Evolutionary conservation across 352 stramenopile genomes (phyloP).

Genomic region (Globisporangium polare): DNA sequence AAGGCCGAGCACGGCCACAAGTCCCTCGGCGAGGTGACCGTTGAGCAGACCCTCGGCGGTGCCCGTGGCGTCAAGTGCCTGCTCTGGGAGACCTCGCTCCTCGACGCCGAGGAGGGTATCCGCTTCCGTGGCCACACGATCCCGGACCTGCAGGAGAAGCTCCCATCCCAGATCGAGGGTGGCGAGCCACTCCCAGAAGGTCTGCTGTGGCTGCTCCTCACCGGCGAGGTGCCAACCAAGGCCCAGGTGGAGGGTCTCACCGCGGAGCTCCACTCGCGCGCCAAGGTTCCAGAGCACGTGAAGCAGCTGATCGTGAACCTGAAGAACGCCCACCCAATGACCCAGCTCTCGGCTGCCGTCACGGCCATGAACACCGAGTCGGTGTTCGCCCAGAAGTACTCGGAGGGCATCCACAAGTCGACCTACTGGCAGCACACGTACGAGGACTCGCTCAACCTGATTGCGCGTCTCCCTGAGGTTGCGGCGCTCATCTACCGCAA

Average conservation of each 20-base stretch:
- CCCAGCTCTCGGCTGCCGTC: slow-evolving; percentile 95
- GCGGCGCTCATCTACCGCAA: slow-evolving; percentile 98
- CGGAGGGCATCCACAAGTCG: slow-evolving; percentile 96
- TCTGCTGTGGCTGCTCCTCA: slow-evolving; percentile 97
- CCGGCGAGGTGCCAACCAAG: slow-evolving; percentile 96
- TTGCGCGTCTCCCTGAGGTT: slow-evolving; percentile 96
- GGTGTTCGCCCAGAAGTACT: slow-evolving; percentile 96
- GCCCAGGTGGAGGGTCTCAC: slow-evolving; percentile 95
- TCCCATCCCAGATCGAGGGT: slow-evolving; percentile 90
- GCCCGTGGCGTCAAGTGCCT: slow-evolving; percentile 98
- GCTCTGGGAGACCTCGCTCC: slow-evolving; percentile 97
- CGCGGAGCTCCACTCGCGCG: slow-evolving; percentile 93
- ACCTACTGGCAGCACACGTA: slow-evolving; percentile 97
- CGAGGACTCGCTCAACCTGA: slow-evolving; percentile 98
- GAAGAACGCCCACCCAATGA: slow-evolving; percentile 99
- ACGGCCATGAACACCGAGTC: slow-evolving; percentile 94
- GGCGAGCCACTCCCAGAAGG: slow-evolving; percentile 97
- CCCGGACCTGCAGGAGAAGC: slow-evolving; percentile 95
- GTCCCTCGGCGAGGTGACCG: slow-evolving; percentile 91
- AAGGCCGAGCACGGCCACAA: slow-evolving; percentile 93
- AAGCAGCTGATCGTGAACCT: slow-evolving; percentile 94
- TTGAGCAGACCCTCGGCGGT: slow-evolving; percentile 96
- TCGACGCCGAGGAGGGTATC: slow-evolving; percentile 96
- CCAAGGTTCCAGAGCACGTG: slow-evolving; percentile 95
- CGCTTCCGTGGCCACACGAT: slow-evolving; percentile 99